Conservation (phyloP, 2,329 filamentous ascomycete species). For the Diaporthe australafricana region DNA sequence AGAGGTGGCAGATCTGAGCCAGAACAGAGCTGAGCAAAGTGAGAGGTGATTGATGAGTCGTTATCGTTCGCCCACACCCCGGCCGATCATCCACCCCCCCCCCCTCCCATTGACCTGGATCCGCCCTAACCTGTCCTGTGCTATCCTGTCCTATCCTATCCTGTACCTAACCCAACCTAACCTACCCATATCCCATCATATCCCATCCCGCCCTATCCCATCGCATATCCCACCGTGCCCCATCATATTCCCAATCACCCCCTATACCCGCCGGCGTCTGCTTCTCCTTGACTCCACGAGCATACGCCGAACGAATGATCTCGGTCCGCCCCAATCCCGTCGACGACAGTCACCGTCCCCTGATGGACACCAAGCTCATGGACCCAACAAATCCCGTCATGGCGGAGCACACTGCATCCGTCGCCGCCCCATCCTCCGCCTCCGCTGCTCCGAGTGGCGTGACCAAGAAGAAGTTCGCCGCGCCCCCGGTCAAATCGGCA, state of each 20-base stretch:
- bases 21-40: background rate
- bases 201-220: constrained; percentile 3
- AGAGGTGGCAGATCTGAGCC: too few species aligned
- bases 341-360: constrained; percentile 5
- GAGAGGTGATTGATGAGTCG: background rate
- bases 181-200: background rate
- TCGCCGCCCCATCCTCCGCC: constrained; percentile 20
- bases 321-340: constrained; percentile 2
- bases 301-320: constrained; percentile 24
- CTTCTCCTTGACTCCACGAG: constrained; percentile 21
- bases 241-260: background rate
- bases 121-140: background rate
- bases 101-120: background rate
- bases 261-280: background rate
- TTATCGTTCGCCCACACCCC: background rate
- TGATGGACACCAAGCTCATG: constrained; percentile 5
- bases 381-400: constrained; percentile 30
- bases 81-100: too few species aligned
- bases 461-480: constrained; percentile 54
- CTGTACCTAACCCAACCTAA: background rate
- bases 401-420: constrained; percentile 36
- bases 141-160: background rate
- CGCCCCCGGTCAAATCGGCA: constrained; percentile 62
- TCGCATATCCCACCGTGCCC: background rate
- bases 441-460: constrained; percentile 31